Base-by-base conservation (phyloP, 192 early-diverging fungal species). In the Coemansia sp. region DNA sequence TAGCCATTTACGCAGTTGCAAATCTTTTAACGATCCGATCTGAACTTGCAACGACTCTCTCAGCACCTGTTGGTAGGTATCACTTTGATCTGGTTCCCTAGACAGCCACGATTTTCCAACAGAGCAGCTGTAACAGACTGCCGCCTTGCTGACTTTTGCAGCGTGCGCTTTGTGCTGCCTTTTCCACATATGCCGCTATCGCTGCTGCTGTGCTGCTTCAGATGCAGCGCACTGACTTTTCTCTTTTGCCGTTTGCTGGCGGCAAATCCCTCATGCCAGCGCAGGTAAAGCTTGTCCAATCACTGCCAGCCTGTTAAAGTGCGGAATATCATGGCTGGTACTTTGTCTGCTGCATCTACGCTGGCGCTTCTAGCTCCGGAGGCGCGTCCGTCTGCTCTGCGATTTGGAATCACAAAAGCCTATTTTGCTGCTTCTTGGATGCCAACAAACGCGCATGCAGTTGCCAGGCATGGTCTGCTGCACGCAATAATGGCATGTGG, bases 351-450 rank as follows among this genome's bases (percentile, higher is more conserved):
- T 42, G 40, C 14, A n/a, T n/a, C 40, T 44, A 14, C 2, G 40
- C 40, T 44, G 40, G 14, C 14, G 40, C 14, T 9, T 44, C 15
- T 5, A n/a, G 40, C 15, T n/a, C 40, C 40, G 40, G 12, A n/a
- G 3, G 15, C 15, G 47, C 47, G 19, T 48, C 47, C 47, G 47
- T n/a, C 47, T 48, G 47, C 47, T 48, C 47, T 48, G 47, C 8
- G 47, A 48, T 48, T 48, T 19, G 19, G 47, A 34, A 48, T 48
- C 47, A 19, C 47, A 12, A 52, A 22, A 52, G 50, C 50, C 50
- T 50, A 50, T 50, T 50, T 50, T 44, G 40, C 48, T 50, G 5
- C n/a, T 50, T 50, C 48, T 50, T 50, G n/a, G 48, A 50, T 50
- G 48, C 21, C 48, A 17, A 50, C 48, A 50, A 50, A 50, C 19